phyloP scores from a whole-genome alignment of 495 filamentous ascomycete species.

The Aspergillus campestris region DNA sequence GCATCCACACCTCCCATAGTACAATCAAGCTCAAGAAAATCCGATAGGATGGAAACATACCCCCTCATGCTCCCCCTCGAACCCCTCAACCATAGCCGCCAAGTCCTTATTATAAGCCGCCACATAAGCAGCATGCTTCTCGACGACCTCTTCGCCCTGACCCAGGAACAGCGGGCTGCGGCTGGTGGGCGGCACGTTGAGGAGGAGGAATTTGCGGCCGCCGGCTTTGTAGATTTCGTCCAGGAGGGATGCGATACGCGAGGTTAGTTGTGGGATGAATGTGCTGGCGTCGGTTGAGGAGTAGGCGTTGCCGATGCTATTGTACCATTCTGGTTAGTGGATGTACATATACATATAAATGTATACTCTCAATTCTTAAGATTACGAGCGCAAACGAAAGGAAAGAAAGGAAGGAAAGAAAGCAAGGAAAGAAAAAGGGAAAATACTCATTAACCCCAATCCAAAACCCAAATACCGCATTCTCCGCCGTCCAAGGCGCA shows the following conservation, averaged over 20 bases:
- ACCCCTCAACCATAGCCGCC: conserved; percentile 16
- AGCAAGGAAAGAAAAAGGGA: background rate
- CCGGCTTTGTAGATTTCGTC: conserved; percentile 54
- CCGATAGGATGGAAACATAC: conserved; percentile 14
- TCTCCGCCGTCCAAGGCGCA: conserved; percentile 51
- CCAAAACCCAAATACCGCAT: conserved; percentile 62
- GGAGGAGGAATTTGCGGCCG: conserved; percentile 65
- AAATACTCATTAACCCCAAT: conserved; percentile 69
- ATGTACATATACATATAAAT: too few species aligned
- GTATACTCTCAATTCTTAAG: too few species aligned
- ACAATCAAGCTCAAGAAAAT: too few species aligned
- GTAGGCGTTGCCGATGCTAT: conserved; percentile 53
- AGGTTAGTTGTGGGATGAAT: conserved; percentile 48
- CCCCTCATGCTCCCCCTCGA: conserved; percentile 14
- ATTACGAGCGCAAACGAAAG: too few species aligned
- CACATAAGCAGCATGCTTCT: conserved; percentile 22
- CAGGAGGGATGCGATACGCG: conserved; percentile 45
- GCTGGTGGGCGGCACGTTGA: conserved; percentile 68
- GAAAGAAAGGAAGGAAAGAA: background rate
- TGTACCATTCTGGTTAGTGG: conserved; percentile 1
- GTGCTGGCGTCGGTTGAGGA: conserved; percentile 30
- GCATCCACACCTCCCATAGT: too few species aligned
- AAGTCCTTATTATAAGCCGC: conserved; percentile 23
- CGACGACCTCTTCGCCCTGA: conserved; percentile 16
- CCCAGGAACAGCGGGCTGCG: conserved; percentile 46